These are phyloP conservation scores for Macadamia integrifolia DNA, from an alignment of 164 flowering plant genomes.

Conservation along the genomic window DNA sequence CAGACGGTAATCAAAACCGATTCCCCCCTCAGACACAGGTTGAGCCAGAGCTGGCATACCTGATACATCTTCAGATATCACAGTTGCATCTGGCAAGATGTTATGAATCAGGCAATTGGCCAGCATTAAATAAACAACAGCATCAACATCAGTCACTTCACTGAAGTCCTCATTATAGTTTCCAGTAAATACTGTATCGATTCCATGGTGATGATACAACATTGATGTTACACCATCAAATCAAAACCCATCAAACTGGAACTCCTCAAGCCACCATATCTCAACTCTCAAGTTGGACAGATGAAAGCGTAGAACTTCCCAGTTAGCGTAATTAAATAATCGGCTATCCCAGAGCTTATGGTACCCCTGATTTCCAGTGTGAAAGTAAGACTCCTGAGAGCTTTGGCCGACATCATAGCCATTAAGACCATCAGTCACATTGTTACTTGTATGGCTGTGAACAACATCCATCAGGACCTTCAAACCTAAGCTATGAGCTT, in stretches of 20 bases:
- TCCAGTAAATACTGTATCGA: conserved; percentile 75
- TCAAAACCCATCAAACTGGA: conserved; percentile 88
- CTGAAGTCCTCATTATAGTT: conserved; percentile 82
- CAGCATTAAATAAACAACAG: conserved; percentile 88
- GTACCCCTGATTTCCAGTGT: conserved; percentile 80
- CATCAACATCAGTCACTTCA: conserved; percentile 89
- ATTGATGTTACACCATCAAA: conserved; percentile 98
- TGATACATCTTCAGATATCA: conserved; percentile 94
- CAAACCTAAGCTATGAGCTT: conserved; percentile 90
- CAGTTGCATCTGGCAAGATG: conserved; percentile 77
- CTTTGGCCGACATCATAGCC: conserved; percentile 95
- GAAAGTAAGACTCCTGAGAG: conserved; percentile 86
- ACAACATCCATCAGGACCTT: conserved; percentile 89
- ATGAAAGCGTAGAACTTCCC: conserved; percentile 98
- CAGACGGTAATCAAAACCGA: conserved; percentile 96
- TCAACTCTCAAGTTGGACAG: conserved; percentile 64
- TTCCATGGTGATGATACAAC: conserved; percentile 96
- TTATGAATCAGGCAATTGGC: conserved; percentile 66
- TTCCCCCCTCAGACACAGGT: conserved; percentile 73
- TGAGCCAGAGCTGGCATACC: conserved; percentile 92
- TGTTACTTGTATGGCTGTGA: conserved; percentile 94
- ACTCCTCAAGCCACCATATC: conserved; percentile 92
- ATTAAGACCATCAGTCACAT: conserved; percentile 90
- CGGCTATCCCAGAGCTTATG: conserved; percentile 94
- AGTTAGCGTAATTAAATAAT: conserved; percentile 85